A percentile compares a stretch with the other conserved stretches of the same genome.
These are phyloP conservation scores for Phytopythium cucurbitacearum DNA, from an alignment of 352 stramenopile species.

Conservation along the genomic window DNA sequence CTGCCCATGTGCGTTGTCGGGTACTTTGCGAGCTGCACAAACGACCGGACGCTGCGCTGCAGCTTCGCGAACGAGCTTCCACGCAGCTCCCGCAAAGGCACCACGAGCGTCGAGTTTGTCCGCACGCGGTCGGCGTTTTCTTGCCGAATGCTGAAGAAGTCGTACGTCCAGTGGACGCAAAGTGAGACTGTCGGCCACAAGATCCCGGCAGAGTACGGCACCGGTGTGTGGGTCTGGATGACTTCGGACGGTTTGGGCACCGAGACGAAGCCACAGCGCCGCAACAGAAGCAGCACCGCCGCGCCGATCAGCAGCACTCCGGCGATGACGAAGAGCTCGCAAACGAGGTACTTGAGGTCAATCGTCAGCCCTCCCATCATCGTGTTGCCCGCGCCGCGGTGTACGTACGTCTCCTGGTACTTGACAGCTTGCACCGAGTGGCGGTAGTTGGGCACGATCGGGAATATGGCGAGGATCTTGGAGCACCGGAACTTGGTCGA, in stretches of 20 bases:
- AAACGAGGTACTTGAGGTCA: slow-evolving; percentile 29
- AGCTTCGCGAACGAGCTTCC: background rate
- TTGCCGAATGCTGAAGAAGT: slow-evolving; percentile 27
- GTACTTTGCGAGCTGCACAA: slow-evolving; percentile 1
- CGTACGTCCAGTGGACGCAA: slow-evolving; percentile 27
- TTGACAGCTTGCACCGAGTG: background rate
- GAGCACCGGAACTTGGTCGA: slow-evolving; percentile 19
- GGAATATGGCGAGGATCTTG: slow-evolving; percentile 9
- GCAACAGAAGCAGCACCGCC: background rate
- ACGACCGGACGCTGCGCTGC: background rate
- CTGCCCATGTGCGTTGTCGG: slow-evolving; percentile 7
- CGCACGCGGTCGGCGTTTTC: slow-evolving; percentile 3
- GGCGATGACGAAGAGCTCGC: slow-evolving; percentile 7
- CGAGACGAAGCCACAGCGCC: background rate
- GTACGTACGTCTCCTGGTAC: slow-evolving; percentile 10
- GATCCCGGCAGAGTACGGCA: slow-evolving; percentile 26
- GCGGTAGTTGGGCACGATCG: background rate
- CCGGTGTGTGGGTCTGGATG: slow-evolving; percentile 11
- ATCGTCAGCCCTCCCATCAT: slow-evolving; percentile 24
- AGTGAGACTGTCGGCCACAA: slow-evolving; percentile 22
- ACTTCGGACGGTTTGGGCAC: background rate
- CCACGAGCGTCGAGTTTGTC: background rate
- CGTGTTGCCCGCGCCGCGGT: slow-evolving; percentile 15
- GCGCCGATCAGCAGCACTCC: slow-evolving; percentile 2
- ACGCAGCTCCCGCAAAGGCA: too few relatives aligned